Conservation (phyloP, 2,329 filamentous ascomycete species). For the Hymenoscyphus fraxineus region DNA sequence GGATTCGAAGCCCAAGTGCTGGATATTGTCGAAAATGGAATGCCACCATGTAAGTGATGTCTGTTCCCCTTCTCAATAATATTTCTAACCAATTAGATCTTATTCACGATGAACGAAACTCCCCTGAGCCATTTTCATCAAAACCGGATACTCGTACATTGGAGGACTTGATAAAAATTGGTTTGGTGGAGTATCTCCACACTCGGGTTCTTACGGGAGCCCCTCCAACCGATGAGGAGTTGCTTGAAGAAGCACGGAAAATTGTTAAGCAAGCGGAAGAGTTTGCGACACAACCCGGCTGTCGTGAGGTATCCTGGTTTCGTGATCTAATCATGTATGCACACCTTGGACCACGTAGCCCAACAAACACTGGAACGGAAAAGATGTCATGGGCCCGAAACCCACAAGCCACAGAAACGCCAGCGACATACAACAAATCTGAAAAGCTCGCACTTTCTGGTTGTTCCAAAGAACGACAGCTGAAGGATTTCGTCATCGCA, state of each 20-base stretch:
- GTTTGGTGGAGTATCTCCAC: conserved; percentile 51
- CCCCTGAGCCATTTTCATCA: conserved; percentile 48
- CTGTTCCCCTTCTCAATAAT: conserved; percentile 16
- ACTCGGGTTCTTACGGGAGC: conserved; percentile 41
- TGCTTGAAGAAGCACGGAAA: conserved; percentile 56
- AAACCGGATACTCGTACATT: conserved; percentile 49
- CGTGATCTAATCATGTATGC: conserved; percentile 53
- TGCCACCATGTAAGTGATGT: conserved; percentile 56
- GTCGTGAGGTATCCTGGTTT: conserved; percentile 49
- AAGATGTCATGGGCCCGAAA: conserved; percentile 17
- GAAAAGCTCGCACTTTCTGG: conserved; percentile 16
- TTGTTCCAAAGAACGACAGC: conserved; percentile 25
- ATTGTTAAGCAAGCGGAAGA: conserved; percentile 54
- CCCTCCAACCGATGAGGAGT: conserved; percentile 47
- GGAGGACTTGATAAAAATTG: conserved; percentile 59
- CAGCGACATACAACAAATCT: conserved; percentile 9
- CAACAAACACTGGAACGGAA: neutral
- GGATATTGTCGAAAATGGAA: conserved; percentile 62
- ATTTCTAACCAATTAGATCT: conserved; percentile 45
- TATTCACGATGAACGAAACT: conserved; percentile 60
- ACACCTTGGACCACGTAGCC: conserved; percentile 31
- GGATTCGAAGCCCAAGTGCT: conserved; percentile 60
- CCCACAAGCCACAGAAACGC: conserved; percentile 13
- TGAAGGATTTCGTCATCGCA: conserved; percentile 26
- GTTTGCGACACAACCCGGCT: conserved; percentile 36